Evolutionary conservation across 2,329 filamentous ascomycete genomes (phyloP).

Genomic region (Fusarium pilosicola): DNA sequence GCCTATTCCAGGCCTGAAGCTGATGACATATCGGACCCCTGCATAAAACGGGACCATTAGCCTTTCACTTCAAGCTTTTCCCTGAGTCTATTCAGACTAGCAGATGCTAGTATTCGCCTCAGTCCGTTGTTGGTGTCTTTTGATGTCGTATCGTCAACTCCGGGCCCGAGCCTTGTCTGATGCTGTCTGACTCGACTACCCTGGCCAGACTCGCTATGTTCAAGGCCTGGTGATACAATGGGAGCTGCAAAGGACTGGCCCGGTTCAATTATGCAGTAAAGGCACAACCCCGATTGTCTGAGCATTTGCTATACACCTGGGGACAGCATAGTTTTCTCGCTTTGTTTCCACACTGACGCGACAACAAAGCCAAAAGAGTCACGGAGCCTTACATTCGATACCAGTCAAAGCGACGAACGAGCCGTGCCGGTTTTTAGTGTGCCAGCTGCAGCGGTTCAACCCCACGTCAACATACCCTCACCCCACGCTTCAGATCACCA

Average conservation of each 20-base stretch:
- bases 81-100: not conserved
- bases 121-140: not conserved
- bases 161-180: not conserved
- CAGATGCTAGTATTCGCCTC: not conserved
- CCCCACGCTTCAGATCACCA: conserved; percentile 3
- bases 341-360: conserved; percentile 22
- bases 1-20: conserved; percentile 9
- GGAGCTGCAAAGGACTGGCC: not conserved
- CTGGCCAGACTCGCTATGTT: not conserved
- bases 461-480: conserved; percentile 13
- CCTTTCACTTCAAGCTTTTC: not conserved
- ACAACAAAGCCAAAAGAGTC: conserved; percentile 30
- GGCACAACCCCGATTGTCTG: not conserved
- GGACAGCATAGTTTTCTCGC: conserved; percentile 17
- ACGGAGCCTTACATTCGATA: not conserved
- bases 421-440: conserved; percentile 8
- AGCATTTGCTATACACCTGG: not conserved
- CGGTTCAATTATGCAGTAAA: not conserved
- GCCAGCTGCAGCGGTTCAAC: conserved; percentile 1
- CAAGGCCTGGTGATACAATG: not conserved
- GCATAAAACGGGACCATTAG: conserved; percentile 11
- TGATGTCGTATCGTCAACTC: not conserved
- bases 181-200: not conserved
- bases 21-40: conserved; percentile 25
- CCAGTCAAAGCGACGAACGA: not conserved